Percentiles rank a stretch among this genome's conserved stretches.
phyloP scores from a whole-genome alignment of 345 rosid genomes.

The Fremontodendron californicum region DNA sequence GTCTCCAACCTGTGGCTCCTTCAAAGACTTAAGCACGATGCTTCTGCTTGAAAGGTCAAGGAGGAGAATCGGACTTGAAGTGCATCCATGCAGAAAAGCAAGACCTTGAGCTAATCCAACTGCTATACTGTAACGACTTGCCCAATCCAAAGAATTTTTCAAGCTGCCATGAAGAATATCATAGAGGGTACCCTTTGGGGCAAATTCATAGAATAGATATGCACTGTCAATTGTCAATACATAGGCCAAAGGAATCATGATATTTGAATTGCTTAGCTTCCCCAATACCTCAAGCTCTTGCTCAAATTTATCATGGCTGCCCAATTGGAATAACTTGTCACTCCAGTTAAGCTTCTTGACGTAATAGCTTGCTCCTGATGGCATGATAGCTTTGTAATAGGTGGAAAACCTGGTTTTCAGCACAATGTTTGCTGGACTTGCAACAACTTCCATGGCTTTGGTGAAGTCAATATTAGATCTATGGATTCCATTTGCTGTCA shows the following conservation, averaged over 20 bases:
- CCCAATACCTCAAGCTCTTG: constrained; percentile 65
- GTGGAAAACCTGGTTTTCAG: constrained; percentile 63
- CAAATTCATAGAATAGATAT: constrained; percentile 67
- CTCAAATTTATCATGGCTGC: constrained; percentile 55
- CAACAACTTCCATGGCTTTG: constrained; percentile 61
- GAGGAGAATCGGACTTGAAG: constrained; percentile 60
- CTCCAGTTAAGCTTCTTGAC: constrained; percentile 75
- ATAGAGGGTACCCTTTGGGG: constrained; percentile 52
- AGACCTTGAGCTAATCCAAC: constrained; percentile 88
- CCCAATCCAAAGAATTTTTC: constrained; percentile 61
- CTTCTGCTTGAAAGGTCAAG: constrained; percentile 75
- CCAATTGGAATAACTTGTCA: constrained; percentile 69
- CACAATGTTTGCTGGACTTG: constrained; percentile 43
- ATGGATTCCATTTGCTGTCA: constrained; percentile 62
- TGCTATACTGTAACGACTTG: constrained; percentile 76
- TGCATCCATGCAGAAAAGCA: constrained; percentile 66
- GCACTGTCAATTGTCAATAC: constrained; percentile 58
- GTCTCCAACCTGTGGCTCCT: constrained; percentile 77
- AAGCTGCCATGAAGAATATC: constrained; percentile 55
- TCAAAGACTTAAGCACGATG: constrained; percentile 70
- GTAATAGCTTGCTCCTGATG: constrained; percentile 64
- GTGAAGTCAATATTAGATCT: constrained; percentile 57
- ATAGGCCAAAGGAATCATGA: constrained; percentile 87
- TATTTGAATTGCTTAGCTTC: constrained; percentile 69
- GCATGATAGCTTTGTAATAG: constrained; percentile 71